Base-by-base conservation (phyloP, 352 stramenopile genomes). In the Phytophthora brassicae region DNA sequence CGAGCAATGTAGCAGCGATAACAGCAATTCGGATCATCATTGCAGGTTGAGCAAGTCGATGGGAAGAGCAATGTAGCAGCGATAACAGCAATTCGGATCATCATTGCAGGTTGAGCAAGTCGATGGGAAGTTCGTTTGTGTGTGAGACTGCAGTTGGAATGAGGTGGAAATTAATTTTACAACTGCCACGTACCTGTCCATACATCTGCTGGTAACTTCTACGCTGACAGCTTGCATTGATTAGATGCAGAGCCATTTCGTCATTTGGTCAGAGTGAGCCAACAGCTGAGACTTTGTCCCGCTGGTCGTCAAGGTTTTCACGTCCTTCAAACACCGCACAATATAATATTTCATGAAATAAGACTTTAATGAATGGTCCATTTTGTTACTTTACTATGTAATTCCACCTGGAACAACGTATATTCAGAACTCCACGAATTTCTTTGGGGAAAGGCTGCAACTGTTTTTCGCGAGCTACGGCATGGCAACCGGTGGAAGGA, bases 381-480 rank as follows among this genome's bases (percentile, higher is more conserved):
- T 4, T n/a, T 16, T 14, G 11, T 16, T 0, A 14, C 9, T 22
- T 44, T 44, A 13, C 4, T 44, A 19, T 24, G 7, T 6, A 2
- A 13, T 22, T 19, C 7, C 8, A 42, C 17, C 39, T 45, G 7
- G 9, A 6, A 45, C 24, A 45, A 14, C 11, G 1, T 26, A 45
- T 45, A 16, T 6, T 14, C 6, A 11, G 39, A 8, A 45, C 39
- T 45, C 20, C 14, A 24, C 7, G 2, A 19, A 1, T 0, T 24
- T 7, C 1, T 23, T 26, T 45, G 6, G 39, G 36, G 44, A 53
- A 56, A 63, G 54, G n/a, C 36, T 58, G 43, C 51, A 22, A 31
- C 55, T 56, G 46, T 68, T 63, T 49, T 53, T 64, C 53, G 52
- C 60, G 60, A 68, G 64, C 63, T 50, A 55, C 54, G 39, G 39